These are phyloP conservation scores for Suhomyces maxii DNA, from an alignment of 1,139 yeast species.

Conservation along the genomic window DNA sequence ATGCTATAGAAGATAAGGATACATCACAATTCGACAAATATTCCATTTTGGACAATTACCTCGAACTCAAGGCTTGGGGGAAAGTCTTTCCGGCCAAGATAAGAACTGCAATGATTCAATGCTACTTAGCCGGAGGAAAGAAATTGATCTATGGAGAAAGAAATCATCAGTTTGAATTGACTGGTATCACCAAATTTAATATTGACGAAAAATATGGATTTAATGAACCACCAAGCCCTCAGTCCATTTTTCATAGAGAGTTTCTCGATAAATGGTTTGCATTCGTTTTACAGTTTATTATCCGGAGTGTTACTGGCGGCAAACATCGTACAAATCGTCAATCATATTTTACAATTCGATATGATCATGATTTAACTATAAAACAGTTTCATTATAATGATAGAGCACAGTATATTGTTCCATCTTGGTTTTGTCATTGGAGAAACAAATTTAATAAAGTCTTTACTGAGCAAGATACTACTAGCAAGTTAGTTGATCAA, in stretches of 20 bases:
- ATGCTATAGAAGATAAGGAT: slow-evolving; percentile 5
- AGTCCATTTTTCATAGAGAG: neutral
- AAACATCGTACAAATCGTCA: no score
- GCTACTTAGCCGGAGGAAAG: slow-evolving; percentile 7
- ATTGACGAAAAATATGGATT: neutral
- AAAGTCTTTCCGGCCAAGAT: neutral
- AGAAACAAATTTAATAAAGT: neutral
- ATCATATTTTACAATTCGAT: no score
- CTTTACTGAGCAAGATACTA: neutral
- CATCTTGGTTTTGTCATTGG: neutral
- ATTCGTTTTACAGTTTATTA: slow-evolving; percentile 1
- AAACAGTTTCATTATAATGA: no score
- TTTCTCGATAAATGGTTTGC: slow-evolving; percentile 5
- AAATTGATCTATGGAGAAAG: slow-evolving; percentile 2
- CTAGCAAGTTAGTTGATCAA: neutral
- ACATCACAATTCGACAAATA: slow-evolving; percentile 1
- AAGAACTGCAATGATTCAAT: slow-evolving; percentile 2
- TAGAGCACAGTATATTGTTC: neutral
- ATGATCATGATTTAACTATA: no score
- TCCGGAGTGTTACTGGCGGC: neutral
- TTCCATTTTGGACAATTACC: slow-evolving; percentile 4
- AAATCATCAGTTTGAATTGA: neutral
- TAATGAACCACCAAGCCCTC: neutral
- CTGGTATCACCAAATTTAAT: neutral
- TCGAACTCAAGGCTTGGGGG: slow-evolving; percentile 7